Conservation (phyloP, 805 yeast genomes). For the Wilhelminamyces savonicus region DNA sequence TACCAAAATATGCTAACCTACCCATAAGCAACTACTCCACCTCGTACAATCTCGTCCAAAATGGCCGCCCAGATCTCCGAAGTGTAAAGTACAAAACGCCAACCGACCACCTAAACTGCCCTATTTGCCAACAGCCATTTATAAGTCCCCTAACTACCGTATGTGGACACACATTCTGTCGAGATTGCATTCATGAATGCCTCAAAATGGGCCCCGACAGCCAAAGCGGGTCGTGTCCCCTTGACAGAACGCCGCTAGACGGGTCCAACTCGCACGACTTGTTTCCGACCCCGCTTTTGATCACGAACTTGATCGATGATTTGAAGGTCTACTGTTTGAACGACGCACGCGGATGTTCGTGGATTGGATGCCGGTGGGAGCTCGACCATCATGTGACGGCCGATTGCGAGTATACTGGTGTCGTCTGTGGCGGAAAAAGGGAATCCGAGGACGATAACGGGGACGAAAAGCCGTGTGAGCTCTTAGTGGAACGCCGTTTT, state of each 20-base stretch:
- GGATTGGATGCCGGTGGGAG: constrained; percentile 56
- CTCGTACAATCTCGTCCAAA: too few relatives aligned
- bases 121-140: constrained; percentile 64
- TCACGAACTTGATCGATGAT: constrained; percentile 57
- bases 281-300: constrained; percentile 51
- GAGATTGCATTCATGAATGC: constrained; percentile 43
- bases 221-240: constrained; percentile 39
- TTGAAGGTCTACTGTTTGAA: constrained; percentile 52
- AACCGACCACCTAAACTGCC: constrained; percentile 33
- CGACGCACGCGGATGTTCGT: constrained; percentile 45
- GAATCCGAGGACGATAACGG: constrained; percentile 1
- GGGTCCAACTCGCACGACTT: constrained; percentile 15
- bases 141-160: constrained; percentile 54
- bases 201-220: constrained; percentile 21
- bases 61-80: too few relatives aligned
- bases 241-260: constrained; percentile 49
- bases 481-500: constrained; percentile 3
- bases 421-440: constrained; percentile 22
- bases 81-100: too few relatives aligned
- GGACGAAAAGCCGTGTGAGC: constrained; percentile 2
- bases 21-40: too few relatives aligned
- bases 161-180: constrained; percentile 68
- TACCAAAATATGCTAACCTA: too few relatives aligned
- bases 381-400: constrained; percentile 41
- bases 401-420: constrained; percentile 32